Evolutionary conservation across 352 stramenopile species (phyloP), one percentile per base, ranked within the genome.

Genomic region (Pythium plurisporium): DNA sequence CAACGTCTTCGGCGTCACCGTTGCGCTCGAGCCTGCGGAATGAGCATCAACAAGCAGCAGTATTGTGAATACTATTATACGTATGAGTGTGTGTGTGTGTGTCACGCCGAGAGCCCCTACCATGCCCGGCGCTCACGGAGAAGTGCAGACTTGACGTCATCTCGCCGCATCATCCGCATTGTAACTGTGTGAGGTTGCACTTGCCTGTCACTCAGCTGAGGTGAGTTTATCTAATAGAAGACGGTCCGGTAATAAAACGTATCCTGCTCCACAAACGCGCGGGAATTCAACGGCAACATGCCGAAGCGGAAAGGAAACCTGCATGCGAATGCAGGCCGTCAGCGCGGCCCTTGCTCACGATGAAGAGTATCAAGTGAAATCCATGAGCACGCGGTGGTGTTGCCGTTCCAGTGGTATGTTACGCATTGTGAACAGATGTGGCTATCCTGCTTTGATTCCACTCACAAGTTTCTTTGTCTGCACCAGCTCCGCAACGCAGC

Each of bases 161-260:
- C 53, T 30, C 53, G 60, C 60, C 47, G 50, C 60, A 62, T 67
- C 12, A n/a, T n/a, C n/a, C n/a, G n/a, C n/a, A n/a, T n/a, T n/a
- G n/a, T 31, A 37, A 25, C 10, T 2, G n/a, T 5, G 1, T 15
- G 29, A 42, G 31, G 30, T 26, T 50, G 30, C 54, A 31, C 25
- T 27, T 43, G 17, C 23, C n/a, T 26, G 9, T 6, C 5, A 23
- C 38, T 44, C 5, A 25, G 12, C 38, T 6, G 6, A 14, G 26
- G 17, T 41, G 34, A 26, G n/a, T 15, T 23, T 11, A 15, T 45
- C 4, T 40, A 27, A 47, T 57, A 15, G 20, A 37, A 57, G 29
- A 42, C 30, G 3, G 3, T 9, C n/a, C 45, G 1, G n/a, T 44
- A 44, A 41, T 41, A 37, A 37, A 15, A 37, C 31, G 4, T 37